Conservation (phyloP, 305 asterid species). For the Ajuga reptans region DNA sequence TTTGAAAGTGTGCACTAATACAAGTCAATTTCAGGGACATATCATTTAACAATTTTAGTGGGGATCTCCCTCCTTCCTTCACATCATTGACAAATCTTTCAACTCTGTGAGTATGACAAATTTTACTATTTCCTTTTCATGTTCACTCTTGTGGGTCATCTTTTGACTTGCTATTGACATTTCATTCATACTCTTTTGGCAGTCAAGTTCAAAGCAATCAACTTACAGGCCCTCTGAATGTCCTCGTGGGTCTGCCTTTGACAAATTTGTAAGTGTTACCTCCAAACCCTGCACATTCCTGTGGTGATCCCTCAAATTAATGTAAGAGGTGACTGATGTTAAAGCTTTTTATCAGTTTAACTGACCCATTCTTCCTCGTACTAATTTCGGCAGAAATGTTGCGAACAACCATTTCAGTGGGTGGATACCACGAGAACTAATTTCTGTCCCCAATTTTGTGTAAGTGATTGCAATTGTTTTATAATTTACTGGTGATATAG, state of each 20-base stretch:
- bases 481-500: not conserved
- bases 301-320: slow-evolving; percentile 6
- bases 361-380: not conserved
- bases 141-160: not conserved
- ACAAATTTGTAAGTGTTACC: slow-evolving; percentile 58
- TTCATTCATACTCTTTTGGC: slow-evolving; percentile 30
- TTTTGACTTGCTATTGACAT: slow-evolving; percentile 19
- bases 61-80: slow-evolving; percentile 79
- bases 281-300: slow-evolving; percentile 1
- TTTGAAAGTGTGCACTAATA: slow-evolving; percentile 15
- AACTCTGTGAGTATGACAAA: slow-evolving; percentile 57
- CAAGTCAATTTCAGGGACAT: slow-evolving; percentile 56
- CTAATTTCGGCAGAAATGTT: slow-evolving; percentile 59
- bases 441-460: slow-evolving; percentile 65
- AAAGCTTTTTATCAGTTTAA: not conserved
- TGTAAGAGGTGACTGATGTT: not conserved
- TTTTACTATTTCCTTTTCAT: not conserved
- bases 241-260: slow-evolving; percentile 67
- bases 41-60: slow-evolving; percentile 72
- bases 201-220: slow-evolving; percentile 72
- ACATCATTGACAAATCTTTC: slow-evolving; percentile 68
- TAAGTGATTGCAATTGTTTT: slow-evolving; percentile 34
- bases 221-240: slow-evolving; percentile 67
- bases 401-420: slow-evolving; percentile 83
- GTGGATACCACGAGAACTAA: slow-evolving; percentile 81